Percentiles rank a stretch among this genome's conserved stretches.
phyloP scores from a whole-genome alignment of 306 rosid genomes.

The Cicer arietinum region DNA sequence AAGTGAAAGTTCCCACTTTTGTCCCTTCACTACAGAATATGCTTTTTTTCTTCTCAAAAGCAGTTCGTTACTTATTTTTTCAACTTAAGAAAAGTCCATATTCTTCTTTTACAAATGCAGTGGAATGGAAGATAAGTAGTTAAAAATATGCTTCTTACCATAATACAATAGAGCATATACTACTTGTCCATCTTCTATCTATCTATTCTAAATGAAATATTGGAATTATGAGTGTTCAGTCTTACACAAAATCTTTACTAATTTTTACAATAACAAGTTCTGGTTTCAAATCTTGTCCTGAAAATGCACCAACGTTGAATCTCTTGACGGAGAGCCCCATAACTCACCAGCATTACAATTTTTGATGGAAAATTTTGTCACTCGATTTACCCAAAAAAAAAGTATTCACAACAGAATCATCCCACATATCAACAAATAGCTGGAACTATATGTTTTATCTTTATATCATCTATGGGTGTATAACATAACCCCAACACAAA shows the following conservation, averaged over 20 bases:
- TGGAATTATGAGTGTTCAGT: not conserved
- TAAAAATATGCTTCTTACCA: conserved; percentile 39
- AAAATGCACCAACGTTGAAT: not conserved
- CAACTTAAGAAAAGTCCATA: conserved; percentile 28
- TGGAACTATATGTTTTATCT: conserved; percentile 27
- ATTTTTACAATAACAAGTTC: not conserved
- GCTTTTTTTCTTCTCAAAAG: conserved; percentile 34
- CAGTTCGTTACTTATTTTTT: conserved; percentile 34
- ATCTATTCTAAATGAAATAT: not conserved
- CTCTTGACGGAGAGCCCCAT: not conserved
- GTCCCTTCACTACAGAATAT: conserved; percentile 10
- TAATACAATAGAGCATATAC: conserved; percentile 46
- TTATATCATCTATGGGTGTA: not conserved
- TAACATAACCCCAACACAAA: conserved; percentile 12
- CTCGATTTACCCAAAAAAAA: not conserved
- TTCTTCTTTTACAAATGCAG: conserved; percentile 40
- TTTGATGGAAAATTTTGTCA: not conserved
- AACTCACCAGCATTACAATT: not conserved
- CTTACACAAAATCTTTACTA: not conserved
- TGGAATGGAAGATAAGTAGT: conserved; percentile 33
- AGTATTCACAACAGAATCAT: not conserved
- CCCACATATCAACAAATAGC: conserved; percentile 13
- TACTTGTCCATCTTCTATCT: conserved; percentile 19
- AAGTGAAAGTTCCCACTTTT: conserved; percentile 23
- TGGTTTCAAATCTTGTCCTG: not conserved